Evolutionary conservation across 2,329 filamentous ascomycete genomes (phyloP), one percentile per base, ranked within the genome.

Genomic region (Aspergillus tamarii): DNA sequence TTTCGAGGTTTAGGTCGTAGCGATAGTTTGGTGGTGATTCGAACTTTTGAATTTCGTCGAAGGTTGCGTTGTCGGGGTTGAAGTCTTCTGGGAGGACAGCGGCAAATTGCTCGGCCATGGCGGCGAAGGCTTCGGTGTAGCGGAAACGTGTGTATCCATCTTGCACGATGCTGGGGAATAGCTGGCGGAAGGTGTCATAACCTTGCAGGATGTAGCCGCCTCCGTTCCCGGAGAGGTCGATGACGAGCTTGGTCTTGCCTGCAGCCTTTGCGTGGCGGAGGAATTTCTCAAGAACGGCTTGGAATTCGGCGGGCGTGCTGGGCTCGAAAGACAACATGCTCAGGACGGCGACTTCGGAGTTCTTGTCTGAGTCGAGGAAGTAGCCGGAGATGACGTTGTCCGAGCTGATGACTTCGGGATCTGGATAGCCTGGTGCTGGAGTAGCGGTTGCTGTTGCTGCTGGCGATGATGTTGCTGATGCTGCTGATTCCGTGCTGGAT

Each of bases 321-420:
- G 52, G 52, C 52, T 55, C 52, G 32, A 55, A 55, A 1, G 52
- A 55, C 8, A 55, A 19, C 52, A 55, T 55, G n/a, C 52, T 55
- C n/a, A 55, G 30, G 2, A 55, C 52, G 32, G 52, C 52, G 11
- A 55, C 52, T 11, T 55, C 52, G 5, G 52, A 55, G 30, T 55
- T 55, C 21, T 21, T 21, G n/a, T 23, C 30, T 2, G 52, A 55
- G 52, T 55, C n/a, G 14, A 55, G 52, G 52, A 55, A 55, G 23
- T 55, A 55, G 32, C 52, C 52, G 8, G 52, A 55, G 52, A 55
- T 21, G 12, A 55, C 52, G 14, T 55, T 21, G 30, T 55, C 52
- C 9, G 52, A 55, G 52, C 52, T 55, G n/a, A 55, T 55, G 6
- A 55, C 52, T 21, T 55, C 52, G 1, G 52, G 52, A 1, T 19